Base-by-base conservation (phyloP, 768 basidiomycete species). In the Hydnum rufescens region DNA sequence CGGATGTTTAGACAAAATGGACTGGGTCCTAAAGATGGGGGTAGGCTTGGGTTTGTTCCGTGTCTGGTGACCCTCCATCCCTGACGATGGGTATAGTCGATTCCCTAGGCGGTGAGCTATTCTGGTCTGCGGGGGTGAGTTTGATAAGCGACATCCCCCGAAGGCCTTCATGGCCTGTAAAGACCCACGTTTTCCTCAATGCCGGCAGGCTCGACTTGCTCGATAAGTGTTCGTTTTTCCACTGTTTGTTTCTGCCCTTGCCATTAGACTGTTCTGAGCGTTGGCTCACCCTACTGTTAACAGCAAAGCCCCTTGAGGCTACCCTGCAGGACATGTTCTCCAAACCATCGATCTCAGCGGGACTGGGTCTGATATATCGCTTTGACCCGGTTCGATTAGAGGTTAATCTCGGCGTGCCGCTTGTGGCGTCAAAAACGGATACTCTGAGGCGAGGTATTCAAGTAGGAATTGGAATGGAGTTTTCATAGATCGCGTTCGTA, bases 351-450 rank as follows among this genome's bases (percentile, higher is more conserved):
- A 66, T 92, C 46, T 82, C 83, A 2, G 83, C 74, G 0, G 89
- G 89, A 4, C 59, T 89, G 8, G 90, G 89, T 3, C 66, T 95
- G 16, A 74, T 92, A 30, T 92, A 89, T 61, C 71, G 77, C 32
- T 79, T 89, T 57, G 81, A 86, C 55, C 81, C 85, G 3, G 71
- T 87, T 19, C 72, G 90, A n/a, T 71, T 88, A 26, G 90, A 95
- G 64, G 69, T 87, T 54, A 93, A 92, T 63, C 74, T 93, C 56
- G 86, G 88, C 4, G 70, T 93, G 32, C 89, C 89, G 3, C 68
- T 95, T 2, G 72, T 80, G 2, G 74, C 76, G 2, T 75, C 74
- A 43, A 73, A 69, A 59, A 76, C 74, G 52, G 88, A 86, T 63
- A 76, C 76, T 5, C 59, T 65, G 52, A 71, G 75, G 60, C 77